These are phyloP conservation scores for Trametes cinnabarina DNA, from an alignment of 768 basidiomycete genomes.

Conservation along the genomic window DNA sequence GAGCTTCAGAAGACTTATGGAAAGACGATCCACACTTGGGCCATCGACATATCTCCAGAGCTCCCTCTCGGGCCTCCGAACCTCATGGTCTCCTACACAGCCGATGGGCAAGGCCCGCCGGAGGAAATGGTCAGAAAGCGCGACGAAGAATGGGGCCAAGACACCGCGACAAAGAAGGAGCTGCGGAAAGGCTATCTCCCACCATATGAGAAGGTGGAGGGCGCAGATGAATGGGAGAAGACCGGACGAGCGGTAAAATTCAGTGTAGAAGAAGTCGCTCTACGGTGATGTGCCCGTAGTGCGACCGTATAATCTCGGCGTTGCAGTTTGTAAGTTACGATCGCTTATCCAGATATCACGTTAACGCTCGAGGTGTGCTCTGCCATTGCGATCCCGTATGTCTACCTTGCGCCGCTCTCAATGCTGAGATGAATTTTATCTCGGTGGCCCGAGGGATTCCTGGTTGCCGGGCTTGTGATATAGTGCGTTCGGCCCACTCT, in stretches of 20 bases:
- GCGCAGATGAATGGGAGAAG: conserved; percentile 40
- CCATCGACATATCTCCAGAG: conserved; percentile 38
- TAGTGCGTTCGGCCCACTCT: too few relatives aligned
- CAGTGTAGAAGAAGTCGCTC: conserved; percentile 26
- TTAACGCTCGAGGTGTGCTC: too few relatives aligned
- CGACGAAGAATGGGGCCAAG: conserved; percentile 35
- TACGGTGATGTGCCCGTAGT: not conserved
- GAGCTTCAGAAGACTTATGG: conserved; percentile 48
- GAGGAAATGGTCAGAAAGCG: conserved; percentile 31
- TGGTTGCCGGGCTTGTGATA: too few relatives aligned
- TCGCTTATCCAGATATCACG: too few relatives aligned
- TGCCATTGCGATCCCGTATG: too few relatives aligned
- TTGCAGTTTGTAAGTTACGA: not conserved
- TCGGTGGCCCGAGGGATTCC: too few relatives aligned
- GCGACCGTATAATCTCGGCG: not conserved
- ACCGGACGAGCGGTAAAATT: conserved; percentile 35
- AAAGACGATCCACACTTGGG: conserved; percentile 43
- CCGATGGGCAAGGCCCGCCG: conserved; percentile 34
- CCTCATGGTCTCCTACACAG: conserved; percentile 46
- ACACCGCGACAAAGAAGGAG: conserved; percentile 35
- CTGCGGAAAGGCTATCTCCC: conserved; percentile 39
- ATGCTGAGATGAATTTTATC: too few relatives aligned
- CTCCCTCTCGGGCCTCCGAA: conserved; percentile 45
- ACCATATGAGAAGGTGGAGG: conserved; percentile 35
- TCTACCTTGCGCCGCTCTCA: too few relatives aligned